Evolutionary conservation across 1,284 basidiomycete species (phyloP).

Genomic region (Cryptococcus sp.): DNA sequence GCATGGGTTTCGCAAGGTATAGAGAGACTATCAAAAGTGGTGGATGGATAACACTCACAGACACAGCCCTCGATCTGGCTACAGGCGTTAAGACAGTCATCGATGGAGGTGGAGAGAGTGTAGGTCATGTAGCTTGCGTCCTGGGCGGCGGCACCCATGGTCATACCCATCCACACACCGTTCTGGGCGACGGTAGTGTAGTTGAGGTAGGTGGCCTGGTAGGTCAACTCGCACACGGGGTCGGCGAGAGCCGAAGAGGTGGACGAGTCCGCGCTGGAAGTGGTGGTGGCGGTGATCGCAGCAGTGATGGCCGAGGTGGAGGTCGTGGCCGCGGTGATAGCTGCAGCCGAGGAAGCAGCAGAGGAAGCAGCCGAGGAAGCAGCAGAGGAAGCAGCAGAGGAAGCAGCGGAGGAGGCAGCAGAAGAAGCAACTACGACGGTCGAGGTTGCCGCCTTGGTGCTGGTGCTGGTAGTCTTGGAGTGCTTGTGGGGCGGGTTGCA

Average conservation of each 20-base stretch:
- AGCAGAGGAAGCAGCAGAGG: constrained; percentile 4
- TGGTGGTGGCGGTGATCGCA: constrained; percentile 2
- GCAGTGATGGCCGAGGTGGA: constrained; percentile 7
- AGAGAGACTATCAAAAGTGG: background rate
- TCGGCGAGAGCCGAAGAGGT: constrained; percentile 10
- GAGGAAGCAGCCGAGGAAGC: constrained; percentile 13
- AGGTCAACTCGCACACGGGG: constrained; percentile 27
- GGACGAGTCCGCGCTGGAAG: constrained; percentile 2
- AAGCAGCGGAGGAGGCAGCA: constrained; percentile 3
- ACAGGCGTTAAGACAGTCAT: constrained; percentile 34
- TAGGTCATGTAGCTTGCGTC: constrained; percentile 41
- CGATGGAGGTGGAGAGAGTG: constrained; percentile 31
- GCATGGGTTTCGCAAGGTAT: background rate
- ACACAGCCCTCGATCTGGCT: constrained; percentile 29
- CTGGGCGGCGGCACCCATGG: constrained; percentile 32
- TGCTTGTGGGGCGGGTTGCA: constrained; percentile 33
- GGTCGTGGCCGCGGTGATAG: constrained; percentile 3
- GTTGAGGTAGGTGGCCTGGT: constrained; percentile 31
- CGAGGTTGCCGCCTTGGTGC: background rate
- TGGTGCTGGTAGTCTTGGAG: constrained; percentile 2
- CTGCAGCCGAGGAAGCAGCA: constrained; percentile 2
- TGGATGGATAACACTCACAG: constrained; percentile 1
- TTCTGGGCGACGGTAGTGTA: constrained; percentile 34
- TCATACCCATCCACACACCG: constrained; percentile 31
- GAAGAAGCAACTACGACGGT: constrained; percentile 10